Evolutionary conservation across 345 rosid genomes (phyloP), one percentile per base, ranked within the genome.

Genomic region (Murraya paniculata): DNA sequence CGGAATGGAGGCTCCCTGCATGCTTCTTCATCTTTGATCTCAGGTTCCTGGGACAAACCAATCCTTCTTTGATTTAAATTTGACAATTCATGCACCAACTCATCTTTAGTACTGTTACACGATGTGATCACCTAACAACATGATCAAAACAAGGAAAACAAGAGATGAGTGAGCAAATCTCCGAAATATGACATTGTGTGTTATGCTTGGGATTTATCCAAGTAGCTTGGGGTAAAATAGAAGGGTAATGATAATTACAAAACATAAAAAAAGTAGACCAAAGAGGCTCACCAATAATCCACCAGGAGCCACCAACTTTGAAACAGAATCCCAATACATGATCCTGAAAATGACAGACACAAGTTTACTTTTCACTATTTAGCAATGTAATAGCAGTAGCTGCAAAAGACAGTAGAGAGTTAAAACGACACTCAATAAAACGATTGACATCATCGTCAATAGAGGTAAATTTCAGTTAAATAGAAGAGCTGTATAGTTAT

Each of bases 241-340:
- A 38, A 2, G 64, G 0, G 5, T 45, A 64, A 50, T 30, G 50
- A 21, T n/a, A 9, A 64, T 4, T 45, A 50, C 31, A 50, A 0
- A 75, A 64, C 22, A 11, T 16, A 48, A 6, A 48, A 9, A 64
- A 50, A 8, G 11, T 30, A 25, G 64, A 45, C 16, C 31, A 72
- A n/a, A 79, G 79, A 64, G 38, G 73, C 81, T 85, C 89, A 96
- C 99, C 83, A 94, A 68, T 84, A 94, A 71, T 30, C 99, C 99
- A 76, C 95, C 93, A 56, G 89, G 84, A 68, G 93, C 87, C 84
- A 96, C 88, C 87, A 96, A 77, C 89, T 89, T 96, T 30, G 98
- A 87, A 79, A 96, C 93, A 35, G 97, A 85, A 78, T 92, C 95
- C 99, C 99, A 96, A 56, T 94, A 94, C 92, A 94, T 87, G 83